These are phyloP conservation scores for Trichosporon sp. DNA, from an alignment of 1,284 basidiomycete genomes.

Conservation along the genomic window DNA sequence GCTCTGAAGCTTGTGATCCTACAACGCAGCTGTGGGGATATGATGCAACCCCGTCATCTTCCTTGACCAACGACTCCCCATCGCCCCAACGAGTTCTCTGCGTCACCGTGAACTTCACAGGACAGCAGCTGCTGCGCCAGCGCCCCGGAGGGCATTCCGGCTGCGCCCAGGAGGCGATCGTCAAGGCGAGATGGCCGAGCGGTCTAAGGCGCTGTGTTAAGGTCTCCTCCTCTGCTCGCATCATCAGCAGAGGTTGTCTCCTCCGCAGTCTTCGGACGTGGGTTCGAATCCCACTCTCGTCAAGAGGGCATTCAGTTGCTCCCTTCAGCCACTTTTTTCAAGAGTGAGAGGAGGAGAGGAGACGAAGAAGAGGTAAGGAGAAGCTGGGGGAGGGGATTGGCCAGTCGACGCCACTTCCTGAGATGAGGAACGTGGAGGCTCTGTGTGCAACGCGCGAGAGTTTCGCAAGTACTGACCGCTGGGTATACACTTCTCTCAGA, in stretches of 20 bases:
- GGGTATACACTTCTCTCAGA: too few relatives aligned
- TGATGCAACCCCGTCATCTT: background rate
- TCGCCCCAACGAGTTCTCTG: background rate
- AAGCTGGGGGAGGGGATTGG: background rate
- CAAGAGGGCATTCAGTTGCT: constrained; percentile 4
- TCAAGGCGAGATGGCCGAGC: constrained; percentile 28
- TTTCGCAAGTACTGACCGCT: background rate
- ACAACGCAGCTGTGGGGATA: background rate
- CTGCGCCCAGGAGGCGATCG: background rate
- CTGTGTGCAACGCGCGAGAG: too few relatives aligned
- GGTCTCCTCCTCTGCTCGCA: constrained; percentile 15
- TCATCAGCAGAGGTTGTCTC: too few relatives aligned
- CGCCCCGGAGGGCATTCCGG: background rate
- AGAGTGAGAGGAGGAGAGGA: background rate
- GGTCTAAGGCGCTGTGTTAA: constrained; percentile 33
- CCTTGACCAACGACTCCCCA: too few relatives aligned
- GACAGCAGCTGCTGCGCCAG: too few relatives aligned
- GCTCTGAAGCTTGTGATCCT: background rate
- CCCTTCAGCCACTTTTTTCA: constrained; percentile 11
- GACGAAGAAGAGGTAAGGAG: background rate
- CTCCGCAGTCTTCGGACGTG: constrained; percentile 51
- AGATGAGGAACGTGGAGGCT: background rate
- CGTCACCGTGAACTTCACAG: background rate
- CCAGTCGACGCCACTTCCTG: background rate
- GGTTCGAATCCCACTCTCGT: constrained; percentile 52